Evolutionary conservation across 495 filamentous ascomycete species (phyloP).

Genomic region (Penicillium cosmopolitanum): DNA sequence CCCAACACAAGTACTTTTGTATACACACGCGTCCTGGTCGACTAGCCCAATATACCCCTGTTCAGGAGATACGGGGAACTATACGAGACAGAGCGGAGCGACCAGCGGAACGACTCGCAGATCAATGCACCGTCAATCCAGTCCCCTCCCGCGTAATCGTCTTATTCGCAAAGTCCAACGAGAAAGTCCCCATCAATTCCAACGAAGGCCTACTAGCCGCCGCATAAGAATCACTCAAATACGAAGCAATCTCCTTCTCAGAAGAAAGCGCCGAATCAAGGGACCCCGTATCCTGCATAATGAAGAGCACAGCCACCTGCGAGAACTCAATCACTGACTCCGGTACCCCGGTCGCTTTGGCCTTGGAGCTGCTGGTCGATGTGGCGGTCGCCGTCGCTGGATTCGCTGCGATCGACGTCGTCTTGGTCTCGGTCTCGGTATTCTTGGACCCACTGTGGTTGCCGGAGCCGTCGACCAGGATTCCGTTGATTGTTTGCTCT

Average conservation of each 20-base stretch:
- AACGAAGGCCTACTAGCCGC: slow-evolving; percentile 21
- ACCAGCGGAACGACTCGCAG: not conserved
- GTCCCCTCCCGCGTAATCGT: slow-evolving; percentile 44
- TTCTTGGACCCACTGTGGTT: slow-evolving; percentile 4
- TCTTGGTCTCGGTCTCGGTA: slow-evolving; percentile 20
- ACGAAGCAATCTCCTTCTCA: slow-evolving; percentile 39
- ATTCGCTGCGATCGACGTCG: slow-evolving; percentile 12
- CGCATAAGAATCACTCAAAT: slow-evolving; percentile 34
- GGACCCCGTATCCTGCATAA: slow-evolving; percentile 51
- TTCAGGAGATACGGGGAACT: too few species aligned
- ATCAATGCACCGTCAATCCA: slow-evolving; percentile 45
- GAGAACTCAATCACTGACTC: slow-evolving; percentile 46
- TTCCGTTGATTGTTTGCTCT: slow-evolving; percentile 46
- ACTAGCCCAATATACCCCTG: too few species aligned
- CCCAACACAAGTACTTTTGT: not conserved
- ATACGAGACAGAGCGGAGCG: not conserved
- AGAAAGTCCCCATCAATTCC: slow-evolving; percentile 36
- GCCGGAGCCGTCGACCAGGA: slow-evolving; percentile 40
- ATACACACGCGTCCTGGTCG: not conserved
- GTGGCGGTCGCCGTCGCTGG: slow-evolving; percentile 13
- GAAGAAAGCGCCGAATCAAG: slow-evolving; percentile 39
- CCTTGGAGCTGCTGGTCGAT: slow-evolving; percentile 11
- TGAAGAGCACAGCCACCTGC: slow-evolving; percentile 51
- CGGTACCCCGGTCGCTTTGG: slow-evolving; percentile 28
- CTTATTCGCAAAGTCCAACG: slow-evolving; percentile 47